These are phyloP conservation scores for Torulaspora quercuum DNA, from an alignment of 805 yeast species.

Conservation along the genomic window DNA sequence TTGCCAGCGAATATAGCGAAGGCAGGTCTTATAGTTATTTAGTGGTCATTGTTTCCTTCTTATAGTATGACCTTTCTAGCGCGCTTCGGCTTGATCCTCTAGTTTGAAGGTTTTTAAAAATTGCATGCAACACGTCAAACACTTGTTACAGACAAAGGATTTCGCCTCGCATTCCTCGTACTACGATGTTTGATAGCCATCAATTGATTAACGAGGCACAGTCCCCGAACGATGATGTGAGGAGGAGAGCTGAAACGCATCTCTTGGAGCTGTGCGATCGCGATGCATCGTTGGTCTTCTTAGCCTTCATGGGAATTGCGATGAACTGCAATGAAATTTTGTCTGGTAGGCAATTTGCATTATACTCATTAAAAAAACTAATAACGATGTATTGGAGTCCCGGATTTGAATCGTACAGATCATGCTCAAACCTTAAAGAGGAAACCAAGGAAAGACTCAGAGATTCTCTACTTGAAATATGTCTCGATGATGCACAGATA, in stretches of 20 bases:
- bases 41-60: too few species aligned
- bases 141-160: background rate
- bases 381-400: conserved; percentile 80
- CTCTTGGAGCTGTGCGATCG: conserved; percentile 42
- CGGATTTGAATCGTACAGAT: conserved; percentile 70
- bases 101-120: too few species aligned
- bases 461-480: conserved; percentile 45
- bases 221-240: conserved; percentile 47
- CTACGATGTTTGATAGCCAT: conserved; percentile 14
- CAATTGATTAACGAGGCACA: conserved; percentile 35
- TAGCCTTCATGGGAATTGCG: conserved; percentile 44
- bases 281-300: conserved; percentile 50
- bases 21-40: too few species aligned
- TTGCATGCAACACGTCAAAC: background rate
- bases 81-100: too few species aligned
- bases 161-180: conserved; percentile 1
- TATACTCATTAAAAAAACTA: conserved; percentile 62
- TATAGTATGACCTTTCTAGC: too few species aligned
- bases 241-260: conserved; percentile 51
- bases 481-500: conserved; percentile 43
- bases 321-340: conserved; percentile 29
- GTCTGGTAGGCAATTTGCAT: conserved; percentile 55
- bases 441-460: conserved; percentile 53
- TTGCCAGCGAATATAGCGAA: too few species aligned
- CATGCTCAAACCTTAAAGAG: conserved; percentile 54